Base-by-base conservation (phyloP, 805 yeast genomes). In the Pichia californica region DNA sequence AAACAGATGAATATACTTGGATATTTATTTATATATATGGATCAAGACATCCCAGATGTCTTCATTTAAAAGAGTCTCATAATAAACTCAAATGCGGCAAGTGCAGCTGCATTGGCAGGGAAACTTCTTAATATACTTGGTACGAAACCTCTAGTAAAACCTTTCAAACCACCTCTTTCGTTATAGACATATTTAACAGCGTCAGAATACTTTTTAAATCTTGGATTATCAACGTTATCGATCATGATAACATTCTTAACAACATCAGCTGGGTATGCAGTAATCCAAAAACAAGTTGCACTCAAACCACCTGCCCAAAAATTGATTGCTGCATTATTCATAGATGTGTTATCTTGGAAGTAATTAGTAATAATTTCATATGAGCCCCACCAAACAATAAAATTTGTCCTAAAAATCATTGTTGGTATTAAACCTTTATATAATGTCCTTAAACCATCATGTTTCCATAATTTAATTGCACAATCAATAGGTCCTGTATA, bases 101-200 rank as follows among this genome's bases (percentile, higher is more conserved):
- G 67, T 0, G 96, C 96, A 14, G 95, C 89, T 1, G 95, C 96
- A 61, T 88, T 88, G 1, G 95, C 94, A 2, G 96, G 96, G 73
- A 88, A 88, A 18, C 95, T 84, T 51, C 96, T 71, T 50, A 80
- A 57, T 26, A 87, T 81, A 6, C 86, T 77, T 7, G 95, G 95
- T 7, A 76, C 77, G 59, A 85, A 88, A 1, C 95, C 96, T 53
- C 79, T 73, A 30, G 84, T 81, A 58, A 83, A 88, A 1, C 95
- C 96, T 45, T 62, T 64, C 54, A 71, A 59, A 3, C 69, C 69
- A 6, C 95, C 95, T 48, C 70, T 70, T 41, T 70, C 70, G 25
- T 61, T 62, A 56, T 86, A 85, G 4, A 88, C 83, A 43, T 76
- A 77, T 49, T 64, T 71, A 7, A 78, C 87, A 2, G 95, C 95